Conservation (phyloP, 1,139 yeast species). For the Geotrichum carabidarum region DNA sequence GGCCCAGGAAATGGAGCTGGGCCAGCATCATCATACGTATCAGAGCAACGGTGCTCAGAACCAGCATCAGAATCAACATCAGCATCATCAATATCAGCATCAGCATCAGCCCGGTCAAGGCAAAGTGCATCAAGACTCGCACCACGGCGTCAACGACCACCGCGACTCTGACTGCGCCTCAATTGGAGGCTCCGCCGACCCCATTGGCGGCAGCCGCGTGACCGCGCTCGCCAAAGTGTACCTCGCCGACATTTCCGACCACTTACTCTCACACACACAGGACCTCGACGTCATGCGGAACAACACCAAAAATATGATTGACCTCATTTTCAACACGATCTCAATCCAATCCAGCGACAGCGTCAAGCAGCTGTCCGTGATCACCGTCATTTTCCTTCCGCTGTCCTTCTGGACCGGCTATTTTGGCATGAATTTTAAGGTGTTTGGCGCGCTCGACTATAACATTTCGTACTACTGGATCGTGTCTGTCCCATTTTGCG, state of each 20-base stretch:
- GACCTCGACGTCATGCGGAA: constrained; percentile 50
- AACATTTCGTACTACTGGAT: constrained; percentile 13
- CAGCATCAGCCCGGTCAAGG: too few relatives aligned
- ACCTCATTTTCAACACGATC: constrained; percentile 50
- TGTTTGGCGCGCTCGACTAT: constrained; percentile 43
- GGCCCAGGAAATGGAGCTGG: constrained; percentile 1
- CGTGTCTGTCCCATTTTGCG: constrained; percentile 14
- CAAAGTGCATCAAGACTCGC: not conserved
- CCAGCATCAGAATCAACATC: not conserved
- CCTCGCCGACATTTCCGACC: constrained; percentile 51
- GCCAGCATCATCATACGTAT: not conserved
- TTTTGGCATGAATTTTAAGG: constrained; percentile 53
- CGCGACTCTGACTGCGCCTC: not conserved
- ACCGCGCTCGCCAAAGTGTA: constrained; percentile 43
- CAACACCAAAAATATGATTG: constrained; percentile 47
- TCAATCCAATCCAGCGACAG: constrained; percentile 50
- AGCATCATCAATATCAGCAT: not conserved
- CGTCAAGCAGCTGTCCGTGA: constrained; percentile 47
- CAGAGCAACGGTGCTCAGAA: not conserved
- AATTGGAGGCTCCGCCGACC: not conserved
- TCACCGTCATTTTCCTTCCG: constrained; percentile 52
- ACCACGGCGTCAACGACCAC: constrained; percentile 2
- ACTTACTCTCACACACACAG: constrained; percentile 46
- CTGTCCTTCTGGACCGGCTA: constrained; percentile 53
- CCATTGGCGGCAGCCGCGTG: constrained; percentile 25